These are phyloP conservation scores for Fusarium phyllophilum DNA, from an alignment of 2,329 filamentous ascomycete species.

Conservation along the genomic window DNA sequence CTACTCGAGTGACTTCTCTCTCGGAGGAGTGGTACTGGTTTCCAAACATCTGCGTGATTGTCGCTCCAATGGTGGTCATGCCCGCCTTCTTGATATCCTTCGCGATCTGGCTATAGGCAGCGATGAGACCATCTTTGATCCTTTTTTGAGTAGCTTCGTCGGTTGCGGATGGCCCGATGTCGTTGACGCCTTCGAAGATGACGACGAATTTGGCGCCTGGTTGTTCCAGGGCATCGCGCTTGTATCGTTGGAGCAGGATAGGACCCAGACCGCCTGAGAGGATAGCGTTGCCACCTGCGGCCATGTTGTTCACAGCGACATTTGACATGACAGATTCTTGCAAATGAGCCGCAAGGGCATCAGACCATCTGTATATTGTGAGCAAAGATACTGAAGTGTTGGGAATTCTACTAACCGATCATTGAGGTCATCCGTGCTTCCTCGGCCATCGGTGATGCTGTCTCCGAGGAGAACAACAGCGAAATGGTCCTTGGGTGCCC, in stretches of 20 bases:
- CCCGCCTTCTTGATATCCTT: neutral
- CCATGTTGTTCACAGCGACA: slow-evolving; percentile 31
- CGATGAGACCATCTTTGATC: neutral
- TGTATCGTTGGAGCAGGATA: slow-evolving; percentile 21
- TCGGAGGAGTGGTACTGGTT: slow-evolving; percentile 18
- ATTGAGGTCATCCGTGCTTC: slow-evolving; percentile 27
- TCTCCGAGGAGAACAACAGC: slow-evolving; percentile 28
- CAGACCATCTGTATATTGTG: slow-evolving; percentile 5
- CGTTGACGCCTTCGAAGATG: slow-evolving; percentile 23
- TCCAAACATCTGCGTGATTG: slow-evolving; percentile 23
- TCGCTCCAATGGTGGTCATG: slow-evolving; percentile 10
- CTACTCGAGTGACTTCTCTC: slow-evolving; percentile 9
- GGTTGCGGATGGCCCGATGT: slow-evolving; percentile 11
- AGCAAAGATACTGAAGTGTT: accelerated
- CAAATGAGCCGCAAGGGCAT: slow-evolving; percentile 18
- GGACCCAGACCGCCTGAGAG: slow-evolving; percentile 23
- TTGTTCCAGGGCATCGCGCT: slow-evolving; percentile 24
- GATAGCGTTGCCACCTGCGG: slow-evolving; percentile 29
- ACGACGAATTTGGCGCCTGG: slow-evolving; percentile 16
- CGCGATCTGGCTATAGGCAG: slow-evolving; percentile 10
- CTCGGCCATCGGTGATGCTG: slow-evolving; percentile 30
- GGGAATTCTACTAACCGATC: neutral
- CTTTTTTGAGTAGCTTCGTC: slow-evolving; percentile 13
- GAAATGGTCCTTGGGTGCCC: slow-evolving; percentile 19
- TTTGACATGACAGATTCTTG: slow-evolving; percentile 12